These are phyloP conservation scores for Yamadazyma mexicana DNA, from an alignment of 1,139 yeast genomes.

Conservation along the genomic window DNA sequence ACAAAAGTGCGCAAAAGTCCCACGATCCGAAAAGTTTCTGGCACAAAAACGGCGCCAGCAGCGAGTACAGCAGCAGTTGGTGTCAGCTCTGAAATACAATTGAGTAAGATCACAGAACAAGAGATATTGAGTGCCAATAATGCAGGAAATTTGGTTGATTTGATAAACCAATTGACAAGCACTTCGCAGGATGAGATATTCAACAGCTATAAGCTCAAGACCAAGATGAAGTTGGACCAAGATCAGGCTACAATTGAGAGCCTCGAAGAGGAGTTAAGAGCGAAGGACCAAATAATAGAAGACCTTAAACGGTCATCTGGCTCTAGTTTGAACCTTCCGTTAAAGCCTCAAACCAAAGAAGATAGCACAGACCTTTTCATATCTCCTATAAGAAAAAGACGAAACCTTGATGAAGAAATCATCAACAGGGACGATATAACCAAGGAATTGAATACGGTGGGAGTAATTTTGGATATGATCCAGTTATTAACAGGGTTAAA, in stretches of 20 bases:
- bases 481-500: slow-evolving; percentile 59
- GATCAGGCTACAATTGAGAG: slow-evolving; percentile 29
- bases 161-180: slow-evolving; percentile 34
- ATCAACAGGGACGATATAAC: slow-evolving; percentile 34
- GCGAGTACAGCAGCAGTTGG: neutral
- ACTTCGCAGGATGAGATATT: slow-evolving; percentile 39
- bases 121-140: slow-evolving; percentile 31
- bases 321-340: slow-evolving; percentile 2
- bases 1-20: slow-evolving; percentile 2
- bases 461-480: slow-evolving; percentile 53
- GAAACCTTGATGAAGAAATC: slow-evolving; percentile 21
- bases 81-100: slow-evolving; percentile 4
- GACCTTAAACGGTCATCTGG: slow-evolving; percentile 11
- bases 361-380: slow-evolving; percentile 11
- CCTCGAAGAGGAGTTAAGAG: slow-evolving; percentile 25
- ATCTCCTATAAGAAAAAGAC: slow-evolving; percentile 39
- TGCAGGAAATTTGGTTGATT: slow-evolving; percentile 27
- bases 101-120: slow-evolving; percentile 27
- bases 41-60: neutral
- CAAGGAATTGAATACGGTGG: slow-evolving; percentile 48
- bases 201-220: slow-evolving; percentile 27
- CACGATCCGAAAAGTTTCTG: slow-evolving; percentile 4
- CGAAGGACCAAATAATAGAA: slow-evolving; percentile 29
- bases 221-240: slow-evolving; percentile 26
- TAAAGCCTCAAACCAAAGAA: neutral